Evolutionary conservation across 441 rosid species (phyloP).

Genomic region (Theobroma grandiflorum): DNA sequence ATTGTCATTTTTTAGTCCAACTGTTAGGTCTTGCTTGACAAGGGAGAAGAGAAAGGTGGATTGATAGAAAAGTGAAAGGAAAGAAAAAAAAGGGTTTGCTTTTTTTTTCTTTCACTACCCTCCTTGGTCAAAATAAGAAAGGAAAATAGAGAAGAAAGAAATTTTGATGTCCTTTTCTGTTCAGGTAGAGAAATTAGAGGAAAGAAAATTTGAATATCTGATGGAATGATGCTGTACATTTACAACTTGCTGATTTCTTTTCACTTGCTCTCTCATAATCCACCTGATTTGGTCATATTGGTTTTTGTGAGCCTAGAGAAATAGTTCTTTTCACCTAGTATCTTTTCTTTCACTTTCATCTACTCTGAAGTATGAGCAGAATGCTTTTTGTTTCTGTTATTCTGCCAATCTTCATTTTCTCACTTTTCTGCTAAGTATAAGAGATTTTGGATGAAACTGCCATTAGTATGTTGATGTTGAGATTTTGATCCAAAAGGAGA

Average conservation of each 20-base stretch:
- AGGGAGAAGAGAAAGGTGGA: too few species aligned
- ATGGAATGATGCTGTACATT: neutral
- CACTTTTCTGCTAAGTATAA: neutral
- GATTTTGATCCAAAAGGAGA: neutral
- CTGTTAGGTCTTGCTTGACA: too few species aligned
- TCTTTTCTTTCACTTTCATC: neutral
- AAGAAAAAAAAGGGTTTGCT: too few species aligned
- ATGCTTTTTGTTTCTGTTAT: neutral
- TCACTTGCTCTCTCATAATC: neutral
- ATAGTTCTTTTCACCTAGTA: neutral
- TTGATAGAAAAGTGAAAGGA: too few species aligned
- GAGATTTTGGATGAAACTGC: neutral
- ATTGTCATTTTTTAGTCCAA: too few species aligned
- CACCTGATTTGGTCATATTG: neutral
- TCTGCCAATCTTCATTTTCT: neutral
- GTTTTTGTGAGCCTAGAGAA: neutral
- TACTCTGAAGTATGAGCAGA: neutral
- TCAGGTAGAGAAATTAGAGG: neutral
- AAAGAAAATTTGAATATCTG: neutral
- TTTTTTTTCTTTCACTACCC: too few species aligned
- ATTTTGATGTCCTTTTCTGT: neutral
- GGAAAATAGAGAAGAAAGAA: neutral
- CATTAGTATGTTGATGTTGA: conserved; percentile 7
- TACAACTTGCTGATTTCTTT: neutral
- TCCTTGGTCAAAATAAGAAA: too few species aligned